phyloP scores from a whole-genome alignment of 331 rosid genomes.

The Ulmus americana region DNA sequence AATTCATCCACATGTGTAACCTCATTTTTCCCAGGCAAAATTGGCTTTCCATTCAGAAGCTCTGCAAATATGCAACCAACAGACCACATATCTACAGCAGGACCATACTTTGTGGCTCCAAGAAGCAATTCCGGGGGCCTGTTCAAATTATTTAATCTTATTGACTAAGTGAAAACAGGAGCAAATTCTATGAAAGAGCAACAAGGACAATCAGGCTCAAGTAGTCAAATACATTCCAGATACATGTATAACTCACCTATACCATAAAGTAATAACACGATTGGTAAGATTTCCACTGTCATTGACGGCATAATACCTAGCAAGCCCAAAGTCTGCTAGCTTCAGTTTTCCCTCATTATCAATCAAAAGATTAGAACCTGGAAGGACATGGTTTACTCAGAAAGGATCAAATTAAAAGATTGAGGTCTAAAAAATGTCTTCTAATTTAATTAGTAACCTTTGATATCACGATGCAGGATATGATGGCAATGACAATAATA shows the following conservation, averaged over 20 bases:
- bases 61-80: conserved; percentile 83
- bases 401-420: conserved; percentile 6
- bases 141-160: conserved; percentile 18
- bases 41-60: conserved; percentile 68
- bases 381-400: conserved; percentile 15
- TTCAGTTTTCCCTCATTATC: conserved; percentile 74
- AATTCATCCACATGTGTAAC: conserved; percentile 22
- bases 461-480: conserved; percentile 79
- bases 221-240: neutral
- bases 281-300: conserved; percentile 65
- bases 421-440: neutral
- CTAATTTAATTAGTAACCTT: conserved; percentile 38
- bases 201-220: neutral
- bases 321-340: conserved; percentile 77
- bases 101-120: conserved; percentile 70
- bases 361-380: conserved; percentile 76
- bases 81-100: conserved; percentile 86
- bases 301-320: conserved; percentile 52
- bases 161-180: neutral
- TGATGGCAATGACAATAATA: conserved; percentile 65
- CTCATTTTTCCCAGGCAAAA: conserved; percentile 75
- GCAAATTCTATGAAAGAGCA: neutral
- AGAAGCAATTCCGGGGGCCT: conserved; percentile 78
- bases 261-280: conserved; percentile 78
- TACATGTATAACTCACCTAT: conserved; percentile 40